A percentile compares a stretch with the other conserved stretches of the same genome.
These are phyloP conservation scores for Trametes coccinea DNA, from an alignment of 768 basidiomycete species.

Conservation along the genomic window DNA sequence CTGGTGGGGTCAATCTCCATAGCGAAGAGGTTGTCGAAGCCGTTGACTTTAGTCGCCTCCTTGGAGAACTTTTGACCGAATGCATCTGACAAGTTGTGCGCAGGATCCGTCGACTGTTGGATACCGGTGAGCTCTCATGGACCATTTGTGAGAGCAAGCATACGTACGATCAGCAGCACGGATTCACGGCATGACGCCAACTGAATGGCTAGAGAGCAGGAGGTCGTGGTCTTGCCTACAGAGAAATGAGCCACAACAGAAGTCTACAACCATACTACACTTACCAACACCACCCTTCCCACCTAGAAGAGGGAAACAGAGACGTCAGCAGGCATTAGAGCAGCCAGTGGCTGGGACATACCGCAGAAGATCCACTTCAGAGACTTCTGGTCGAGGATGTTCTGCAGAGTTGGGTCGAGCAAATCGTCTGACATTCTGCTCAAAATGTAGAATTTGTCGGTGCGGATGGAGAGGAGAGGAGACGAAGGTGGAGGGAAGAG, in stretches of 20 bases:
- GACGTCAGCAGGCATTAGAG: slow-evolving; percentile 16
- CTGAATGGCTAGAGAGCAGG: slow-evolving; percentile 96
- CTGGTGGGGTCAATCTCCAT: slow-evolving; percentile 99
- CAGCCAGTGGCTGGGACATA: slow-evolving; percentile 39
- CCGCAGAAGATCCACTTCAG: slow-evolving; percentile 99
- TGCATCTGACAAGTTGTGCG: slow-evolving; percentile 97
- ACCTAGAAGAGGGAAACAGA: slow-evolving; percentile 49
- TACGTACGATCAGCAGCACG: slow-evolving; percentile 85
- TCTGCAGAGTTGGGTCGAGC: slow-evolving; percentile 87
- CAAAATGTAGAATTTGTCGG: no score
- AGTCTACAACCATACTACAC: slow-evolving; percentile 30
- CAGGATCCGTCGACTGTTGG: slow-evolving; percentile 94
- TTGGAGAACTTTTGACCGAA: slow-evolving; percentile 99
- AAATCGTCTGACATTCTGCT: slow-evolving; percentile 57
- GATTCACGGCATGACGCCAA: slow-evolving; percentile 87
- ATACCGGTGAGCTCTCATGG: slow-evolving; percentile 1
- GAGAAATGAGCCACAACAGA: neutral
- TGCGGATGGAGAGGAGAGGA: neutral
- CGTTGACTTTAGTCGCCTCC: slow-evolving; percentile 97
- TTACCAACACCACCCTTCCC: slow-evolving; percentile 98
- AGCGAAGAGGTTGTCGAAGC: slow-evolving; percentile 93
- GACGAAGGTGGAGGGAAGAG: neutral
- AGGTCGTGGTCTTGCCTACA: slow-evolving; percentile 95
- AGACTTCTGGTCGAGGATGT: slow-evolving; percentile 88
- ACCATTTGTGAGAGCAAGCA: neutral